Evolutionary conservation across 164 flowering plant species (phyloP), one percentile per base, ranked within the genome.

Genomic region (Tetrastigma voinierianum): DNA sequence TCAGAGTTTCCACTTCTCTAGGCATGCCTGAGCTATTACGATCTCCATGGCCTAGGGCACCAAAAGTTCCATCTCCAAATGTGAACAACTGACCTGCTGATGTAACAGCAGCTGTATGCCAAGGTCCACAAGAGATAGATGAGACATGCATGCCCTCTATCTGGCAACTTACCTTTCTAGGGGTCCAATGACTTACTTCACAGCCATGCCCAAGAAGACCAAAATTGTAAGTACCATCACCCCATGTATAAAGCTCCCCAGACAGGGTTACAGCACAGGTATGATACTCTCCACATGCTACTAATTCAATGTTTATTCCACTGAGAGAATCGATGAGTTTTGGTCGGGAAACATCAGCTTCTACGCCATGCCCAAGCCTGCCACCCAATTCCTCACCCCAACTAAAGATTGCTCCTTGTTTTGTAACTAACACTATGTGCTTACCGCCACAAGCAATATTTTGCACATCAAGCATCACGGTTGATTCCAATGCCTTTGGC

Each of bases 331-430:
- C 85, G 40, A 95, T 77, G 62, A 86, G 83, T 77, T 87, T 87
- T 54, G 97, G 99, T 14, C 84, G 84, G 15, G 82, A 62, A 67
- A 88, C 77, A 76, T 90, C 94, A 8, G 79, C 74, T 63, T 87
- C 96, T 40, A 78, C 69, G 16, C 97, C 97, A 82, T 95, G 97
- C 45, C 99, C 99, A 54, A 95, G 92, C 82, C 97, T 84, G n/a
- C 97, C 98, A 25, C 97, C 96, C 12, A 79, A 67, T 71, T 85
- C 98, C 72, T 94, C 93, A 20, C 98, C 98, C 98, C 98, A 95
- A 72, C 88, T 90, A 62, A 85, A 92, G 47, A 88, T 68, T 75
- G 92, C 97, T 15, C 99, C 97, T 77, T 89, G 89, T 67, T 76
- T 90, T 49, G 93, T 89, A 46, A 90, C 94, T 24, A 95, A 67